These are phyloP conservation scores for Ogataea ganodermae DNA, from an alignment of 805 yeast species.

Conservation along the genomic window DNA sequence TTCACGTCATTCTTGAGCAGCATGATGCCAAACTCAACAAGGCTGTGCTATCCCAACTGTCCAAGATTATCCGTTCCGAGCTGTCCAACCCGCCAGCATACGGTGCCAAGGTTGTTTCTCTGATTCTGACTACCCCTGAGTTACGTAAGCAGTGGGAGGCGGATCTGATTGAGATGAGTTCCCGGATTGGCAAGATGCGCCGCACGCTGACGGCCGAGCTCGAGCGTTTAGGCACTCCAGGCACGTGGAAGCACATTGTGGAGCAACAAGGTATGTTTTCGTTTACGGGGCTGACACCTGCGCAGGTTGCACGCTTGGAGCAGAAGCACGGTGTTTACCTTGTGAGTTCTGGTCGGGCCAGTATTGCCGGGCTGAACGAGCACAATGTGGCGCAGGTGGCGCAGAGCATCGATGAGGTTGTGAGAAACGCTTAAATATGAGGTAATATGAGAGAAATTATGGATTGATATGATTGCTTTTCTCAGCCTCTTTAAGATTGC, in stretches of 20 bases:
- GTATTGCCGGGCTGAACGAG: conserved; percentile 90
- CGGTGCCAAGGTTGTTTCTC: conserved; percentile 88
- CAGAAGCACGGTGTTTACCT: conserved; percentile 78
- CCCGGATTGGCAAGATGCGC: conserved; percentile 83
- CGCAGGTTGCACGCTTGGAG: conserved; percentile 77
- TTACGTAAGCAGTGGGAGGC: conserved; percentile 77
- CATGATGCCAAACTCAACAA: conserved; percentile 43
- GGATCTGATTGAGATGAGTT: conserved; percentile 85
- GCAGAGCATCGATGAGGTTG: conserved; percentile 77
- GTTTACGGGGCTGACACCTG: conserved; percentile 80
- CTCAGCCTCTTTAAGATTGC: conserved; percentile 1
- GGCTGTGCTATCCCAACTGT: conserved; percentile 75
- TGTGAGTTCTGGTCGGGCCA: conserved; percentile 83
- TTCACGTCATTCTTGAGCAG: conserved; percentile 68
- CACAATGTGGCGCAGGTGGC: conserved; percentile 80
- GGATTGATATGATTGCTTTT: no score
- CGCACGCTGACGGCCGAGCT: conserved; percentile 60
- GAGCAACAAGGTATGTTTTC: conserved; percentile 96
- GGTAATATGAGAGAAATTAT: background rate
- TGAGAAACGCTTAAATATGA: conserved; percentile 30
- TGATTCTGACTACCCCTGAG: conserved; percentile 65
- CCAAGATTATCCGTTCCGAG: conserved; percentile 76
- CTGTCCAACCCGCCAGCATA: conserved; percentile 93
- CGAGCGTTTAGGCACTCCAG: conserved; percentile 72
- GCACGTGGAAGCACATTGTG: conserved; percentile 89